Evolutionary conservation across 352 stramenopile genomes (phyloP).

Genomic region (Globisporangium ultimum): DNA sequence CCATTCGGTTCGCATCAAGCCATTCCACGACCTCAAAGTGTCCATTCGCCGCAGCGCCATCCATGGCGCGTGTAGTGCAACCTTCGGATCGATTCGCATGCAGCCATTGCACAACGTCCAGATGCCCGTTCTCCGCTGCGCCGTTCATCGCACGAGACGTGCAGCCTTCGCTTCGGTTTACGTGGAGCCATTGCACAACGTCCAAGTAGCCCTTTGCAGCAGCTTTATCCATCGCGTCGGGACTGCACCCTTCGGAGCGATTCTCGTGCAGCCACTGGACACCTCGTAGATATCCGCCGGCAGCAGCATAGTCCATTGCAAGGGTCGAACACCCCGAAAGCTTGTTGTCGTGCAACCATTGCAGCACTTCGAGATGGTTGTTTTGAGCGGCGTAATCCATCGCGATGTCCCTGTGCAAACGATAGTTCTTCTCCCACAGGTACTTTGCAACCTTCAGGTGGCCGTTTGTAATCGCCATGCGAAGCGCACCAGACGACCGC

Average conservation of each 20-base stretch:
- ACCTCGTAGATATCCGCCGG: background rate
- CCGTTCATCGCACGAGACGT: background rate
- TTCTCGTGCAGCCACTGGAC: conserved; percentile 3
- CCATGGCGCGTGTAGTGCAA: background rate
- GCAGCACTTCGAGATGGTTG: background rate
- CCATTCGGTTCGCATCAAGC: background rate
- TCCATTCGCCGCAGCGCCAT: background rate
- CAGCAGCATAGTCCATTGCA: background rate
- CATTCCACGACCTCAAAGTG: background rate
- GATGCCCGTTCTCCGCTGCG: background rate
- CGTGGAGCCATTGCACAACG: conserved; percentile 1
- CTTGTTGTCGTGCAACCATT: background rate
- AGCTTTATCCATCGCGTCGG: background rate
- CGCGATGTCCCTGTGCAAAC: background rate
- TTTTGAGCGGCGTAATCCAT: background rate
- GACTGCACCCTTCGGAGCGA: background rate
- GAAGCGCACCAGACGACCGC: background rate
- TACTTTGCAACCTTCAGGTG: conserved; percentile 1
- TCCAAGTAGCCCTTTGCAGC: background rate
- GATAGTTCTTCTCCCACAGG: background rate
- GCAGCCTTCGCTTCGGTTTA: conserved; percentile 5
- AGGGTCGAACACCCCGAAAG: background rate
- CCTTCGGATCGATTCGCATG: background rate
- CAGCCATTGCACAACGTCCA: conserved; percentile 1
- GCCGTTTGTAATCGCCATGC: background rate